Base-by-base conservation (phyloP, 768 basidiomycete species). In the Paxillus rubicundulus region DNA sequence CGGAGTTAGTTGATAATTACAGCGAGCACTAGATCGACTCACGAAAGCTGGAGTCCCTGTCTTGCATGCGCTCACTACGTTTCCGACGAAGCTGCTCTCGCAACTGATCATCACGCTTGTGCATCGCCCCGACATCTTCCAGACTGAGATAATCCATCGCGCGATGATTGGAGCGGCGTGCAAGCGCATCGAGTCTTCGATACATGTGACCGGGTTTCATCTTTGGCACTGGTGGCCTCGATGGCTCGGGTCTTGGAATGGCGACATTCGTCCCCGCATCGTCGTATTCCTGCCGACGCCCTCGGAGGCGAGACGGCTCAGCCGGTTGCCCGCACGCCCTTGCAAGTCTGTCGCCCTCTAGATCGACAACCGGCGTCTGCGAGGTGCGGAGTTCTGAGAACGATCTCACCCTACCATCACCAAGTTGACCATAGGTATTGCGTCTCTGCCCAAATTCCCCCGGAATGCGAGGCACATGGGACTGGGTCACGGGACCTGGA, bases 291-390 rank as follows among this genome's bases (percentile, higher is more conserved):
- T 21, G 21, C 2, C 43, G 37, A 33, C 2, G 32, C 45, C 50
- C n/a, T 20, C 50, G 43, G 28, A 18, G 30, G 36, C 47, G 54
- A 42, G 50, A 46, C 1, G 47, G 37, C 21, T 45, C 5, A 44
- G 39, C 1, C 43, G 57, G 40, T 24, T 66, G 62, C 12, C 67
- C 64, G 16, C 66, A 68, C 7, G 68, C 68, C 43, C 66, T 57
- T 7, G 61, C 68, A 13, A 68, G 42, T 50, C 66, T 58, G 34
- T 68, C 67, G 4, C 55, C 53, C 36, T 68, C 67, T 47, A 68
- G 57, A 45, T 70, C 67, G 49, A 59, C 59, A 24, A 61, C 59
- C 9, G 65, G 58, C 20, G 62, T 58, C 17, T 56, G 51, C 9
- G 41, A 38, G 42, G 61, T 33, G 45, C 63, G 63, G 41, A 57